Conservation (phyloP, 2,329 filamentous ascomycete genomes). For the Penicillium sp. region DNA sequence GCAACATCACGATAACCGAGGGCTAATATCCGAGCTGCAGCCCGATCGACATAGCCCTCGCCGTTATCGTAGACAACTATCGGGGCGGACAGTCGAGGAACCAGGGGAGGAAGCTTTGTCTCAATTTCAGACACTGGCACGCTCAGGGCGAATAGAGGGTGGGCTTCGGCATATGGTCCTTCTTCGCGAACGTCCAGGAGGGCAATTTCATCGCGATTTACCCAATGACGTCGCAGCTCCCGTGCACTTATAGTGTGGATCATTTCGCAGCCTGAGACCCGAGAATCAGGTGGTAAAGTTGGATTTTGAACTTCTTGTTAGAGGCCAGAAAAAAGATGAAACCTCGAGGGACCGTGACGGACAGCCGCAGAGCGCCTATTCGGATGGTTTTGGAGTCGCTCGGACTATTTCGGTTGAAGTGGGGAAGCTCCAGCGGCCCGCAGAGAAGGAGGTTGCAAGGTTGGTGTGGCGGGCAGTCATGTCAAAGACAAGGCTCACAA, state of each 20-base stretch:
- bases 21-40: conserved; percentile 22
- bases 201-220: conserved; percentile 28
- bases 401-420: conserved; percentile 10
- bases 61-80: conserved; percentile 35
- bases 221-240: conserved; percentile 29
- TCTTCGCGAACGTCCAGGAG: conserved; percentile 37
- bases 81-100: conserved; percentile 30
- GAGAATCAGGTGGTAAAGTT: neutral
- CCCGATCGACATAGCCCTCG: conserved; percentile 30
- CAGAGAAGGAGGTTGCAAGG: neutral
- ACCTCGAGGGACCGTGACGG: too few species aligned
- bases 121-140: conserved; percentile 35
- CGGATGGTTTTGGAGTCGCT: conserved; percentile 11
- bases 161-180: conserved; percentile 31
- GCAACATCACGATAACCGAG: conserved; percentile 30
- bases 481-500: too few species aligned
- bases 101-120: conserved; percentile 26
- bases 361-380: neutral
- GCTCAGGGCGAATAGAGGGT: conserved; percentile 33
- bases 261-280: conserved; percentile 13
- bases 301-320: neutral
- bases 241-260: conserved; percentile 23
- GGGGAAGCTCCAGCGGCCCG: neutral
- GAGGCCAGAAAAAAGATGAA: neutral
- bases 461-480: neutral